phyloP scores from a whole-genome alignment of 805 yeast genomes.

The Candida germanica region DNA sequence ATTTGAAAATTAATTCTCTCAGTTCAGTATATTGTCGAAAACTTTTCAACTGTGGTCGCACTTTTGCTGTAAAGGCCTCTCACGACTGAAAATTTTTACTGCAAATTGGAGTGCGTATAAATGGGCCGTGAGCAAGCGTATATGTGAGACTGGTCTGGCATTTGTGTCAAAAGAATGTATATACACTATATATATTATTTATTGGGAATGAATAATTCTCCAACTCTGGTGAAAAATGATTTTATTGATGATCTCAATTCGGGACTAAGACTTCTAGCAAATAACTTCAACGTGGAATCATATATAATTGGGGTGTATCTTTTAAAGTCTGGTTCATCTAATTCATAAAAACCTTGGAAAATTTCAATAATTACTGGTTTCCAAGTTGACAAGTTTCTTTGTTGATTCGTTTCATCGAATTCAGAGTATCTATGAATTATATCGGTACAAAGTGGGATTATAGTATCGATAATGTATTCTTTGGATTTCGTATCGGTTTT shows the following conservation, averaged over 20 bases:
- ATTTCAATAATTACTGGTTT: conserved; percentile 90
- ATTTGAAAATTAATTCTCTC: conserved; percentile 3
- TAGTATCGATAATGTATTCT: conserved; percentile 47
- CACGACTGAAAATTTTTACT: conserved; percentile 10
- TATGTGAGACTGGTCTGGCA: conserved; percentile 1
- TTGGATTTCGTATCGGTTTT: conserved; percentile 49
- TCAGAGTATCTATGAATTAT: conserved; percentile 68
- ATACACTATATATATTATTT: background rate
- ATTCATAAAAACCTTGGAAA: conserved; percentile 72
- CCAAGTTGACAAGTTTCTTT: conserved; percentile 80
- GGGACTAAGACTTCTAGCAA: conserved; percentile 57
- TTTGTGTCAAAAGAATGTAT: background rate
- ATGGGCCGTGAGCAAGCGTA: too few relatives aligned
- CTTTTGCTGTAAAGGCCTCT: conserved; percentile 4
- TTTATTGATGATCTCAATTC: conserved; percentile 63
- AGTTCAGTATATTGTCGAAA: conserved; percentile 8
- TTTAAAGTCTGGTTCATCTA: conserved; percentile 70
- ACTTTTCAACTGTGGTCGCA: conserved; percentile 10
- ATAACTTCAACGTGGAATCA: conserved; percentile 52
- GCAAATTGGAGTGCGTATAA: conserved; percentile 1
- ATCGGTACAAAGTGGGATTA: conserved; percentile 64
- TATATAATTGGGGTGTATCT: conserved; percentile 59
- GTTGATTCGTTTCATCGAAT: conserved; percentile 75
- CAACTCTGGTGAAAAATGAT: conserved; percentile 53
- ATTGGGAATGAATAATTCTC: conserved; percentile 32